Evolutionary conservation across 345 rosid genomes (phyloP), one percentile per base, ranked within the genome.

Genomic region (Brassica cretica): DNA sequence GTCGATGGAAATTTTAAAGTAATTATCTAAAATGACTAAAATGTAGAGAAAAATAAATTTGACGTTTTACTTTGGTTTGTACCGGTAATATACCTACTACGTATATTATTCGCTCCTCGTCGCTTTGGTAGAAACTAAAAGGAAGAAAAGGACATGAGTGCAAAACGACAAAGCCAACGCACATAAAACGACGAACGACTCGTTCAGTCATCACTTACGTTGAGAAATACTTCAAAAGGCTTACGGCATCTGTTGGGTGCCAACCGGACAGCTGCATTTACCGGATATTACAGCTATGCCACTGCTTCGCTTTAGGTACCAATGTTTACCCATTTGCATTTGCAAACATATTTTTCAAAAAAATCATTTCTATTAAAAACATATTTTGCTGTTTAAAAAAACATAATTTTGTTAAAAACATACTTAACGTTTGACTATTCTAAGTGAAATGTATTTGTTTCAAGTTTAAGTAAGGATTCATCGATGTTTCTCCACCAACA

Each of bases 101-200:
- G 5, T 32, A 25, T 10, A 25, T 25, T 46, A 76, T 21, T 62
- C 75, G 19, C 1, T 37, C 60, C 71, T 77, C 76, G 72, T 19
- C 41, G 66, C 41, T 71, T 77, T 71, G 71, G 76, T 64, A 64
- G 10, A 77, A 71, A 14, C 65, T 64, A 71, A 63, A 37, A 55
- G 4, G 21, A 55, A 5, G 55, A 71, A 56, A 71, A 44, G 5
- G 76, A 78, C 66, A 65, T 1, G 49, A 78, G 15, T 56, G 2
- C 19, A 71, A 78, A 59, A 78, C 74, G 82, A 66, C 77, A 73
- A 61, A 16, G 5, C 73, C 77, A 78, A 67, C 73, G 73, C 73
- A 73, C 73, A 78, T 73, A 73, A 78, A 73, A 73, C 82, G 82
- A 14, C 77, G 60, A 58, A 71, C 32, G 62, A 68, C 8, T 78